Evolutionary conservation across 2,329 filamentous ascomycete species (phyloP), one percentile per base, ranked within the genome.

Genomic region (Mollisiaceae sp.): DNA sequence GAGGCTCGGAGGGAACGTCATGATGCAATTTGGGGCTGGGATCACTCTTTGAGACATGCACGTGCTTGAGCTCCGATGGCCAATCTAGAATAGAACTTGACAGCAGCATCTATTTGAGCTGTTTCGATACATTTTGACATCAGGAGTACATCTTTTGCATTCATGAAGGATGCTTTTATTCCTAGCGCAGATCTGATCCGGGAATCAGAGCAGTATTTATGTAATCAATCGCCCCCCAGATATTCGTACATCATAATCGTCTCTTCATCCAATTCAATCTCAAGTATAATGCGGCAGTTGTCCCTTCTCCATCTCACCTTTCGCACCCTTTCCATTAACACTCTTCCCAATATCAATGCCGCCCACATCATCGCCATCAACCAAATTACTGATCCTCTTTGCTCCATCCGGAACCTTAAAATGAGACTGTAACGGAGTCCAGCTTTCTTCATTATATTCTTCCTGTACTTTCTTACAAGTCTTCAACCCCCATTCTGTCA

Each of bases 401-500:
- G 68, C 69, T 0, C 71, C 73, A 11, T 68, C 66, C 0, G 70
- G 69, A 32, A 73, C 47, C 63, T 70, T 71, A 39, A 86, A 86
- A 73, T 85, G 79, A 35, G 80, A 74, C 75, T 83, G 81, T 71
- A 86, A 72, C 2, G 82, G 82, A 54, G 77, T 83, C 89, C 89
- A 92, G 73, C 87, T 89, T 77, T 91, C 87, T 22, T 84, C 84
- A 76, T 90, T 91, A 72, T 91, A 91, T 67, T 84, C 84, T 65
- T 85, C 81, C 75, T 91, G 89, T 47, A 91, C 85, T 78, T 91
- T 91, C 73, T 83, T 79, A 75, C 89, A 91, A 62, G 83, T 85
- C 77, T 87, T 89, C 67, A 91, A 76, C 1, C 88, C 89, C 89
- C 89, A 92, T 68, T 91, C 88, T 2, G 89, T 91, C 27, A 91